phyloP scores from a whole-genome alignment of 2,329 filamentous ascomycete species.

The Ophiocordyceps robertsii region DNA sequence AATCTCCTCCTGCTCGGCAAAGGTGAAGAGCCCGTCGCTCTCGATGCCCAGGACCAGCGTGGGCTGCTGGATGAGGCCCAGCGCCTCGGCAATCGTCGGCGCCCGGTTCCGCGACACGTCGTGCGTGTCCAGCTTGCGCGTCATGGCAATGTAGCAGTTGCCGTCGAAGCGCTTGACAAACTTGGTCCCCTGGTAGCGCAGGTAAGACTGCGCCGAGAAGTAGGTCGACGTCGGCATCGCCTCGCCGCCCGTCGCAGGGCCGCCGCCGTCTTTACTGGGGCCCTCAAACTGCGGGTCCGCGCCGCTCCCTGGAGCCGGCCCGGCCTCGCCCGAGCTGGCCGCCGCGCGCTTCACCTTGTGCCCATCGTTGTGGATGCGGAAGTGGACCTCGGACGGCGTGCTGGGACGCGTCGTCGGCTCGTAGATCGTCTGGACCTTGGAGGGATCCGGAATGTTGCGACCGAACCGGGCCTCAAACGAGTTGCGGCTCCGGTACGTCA shows the following conservation, averaged over 20 bases:
- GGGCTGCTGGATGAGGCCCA: conserved; percentile 76
- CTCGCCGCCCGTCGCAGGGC: conserved; percentile 34
- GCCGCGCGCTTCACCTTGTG: conserved; percentile 47
- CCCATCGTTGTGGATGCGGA: conserved; percentile 73
- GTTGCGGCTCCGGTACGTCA: conserved; percentile 93
- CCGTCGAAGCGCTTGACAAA: conserved; percentile 96
- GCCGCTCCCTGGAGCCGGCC: neutral
- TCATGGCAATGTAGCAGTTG: conserved; percentile 98
- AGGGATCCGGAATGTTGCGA: conserved; percentile 78
- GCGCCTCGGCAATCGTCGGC: conserved; percentile 55
- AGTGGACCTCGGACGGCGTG: conserved; percentile 58
- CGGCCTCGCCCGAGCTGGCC: conserved; percentile 21
- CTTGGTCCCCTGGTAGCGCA: conserved; percentile 91
- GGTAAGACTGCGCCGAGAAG: conserved; percentile 94
- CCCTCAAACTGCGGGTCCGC: conserved; percentile 58
- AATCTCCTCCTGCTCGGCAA: conserved; percentile 89
- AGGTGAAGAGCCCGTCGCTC: conserved; percentile 91
- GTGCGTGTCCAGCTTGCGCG: conserved; percentile 92
- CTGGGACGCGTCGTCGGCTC: conserved; percentile 44
- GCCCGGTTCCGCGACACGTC: conserved; percentile 74
- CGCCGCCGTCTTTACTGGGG: conserved; percentile 30
- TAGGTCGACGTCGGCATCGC: conserved; percentile 57
- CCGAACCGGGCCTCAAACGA: conserved; percentile 95
- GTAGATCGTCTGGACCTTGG: conserved; percentile 71
- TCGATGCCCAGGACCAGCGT: conserved; percentile 88